Evolutionary conservation across 257 asterid species (phyloP), one percentile per base, ranked within the genome.

Genomic region (Plantago major): DNA sequence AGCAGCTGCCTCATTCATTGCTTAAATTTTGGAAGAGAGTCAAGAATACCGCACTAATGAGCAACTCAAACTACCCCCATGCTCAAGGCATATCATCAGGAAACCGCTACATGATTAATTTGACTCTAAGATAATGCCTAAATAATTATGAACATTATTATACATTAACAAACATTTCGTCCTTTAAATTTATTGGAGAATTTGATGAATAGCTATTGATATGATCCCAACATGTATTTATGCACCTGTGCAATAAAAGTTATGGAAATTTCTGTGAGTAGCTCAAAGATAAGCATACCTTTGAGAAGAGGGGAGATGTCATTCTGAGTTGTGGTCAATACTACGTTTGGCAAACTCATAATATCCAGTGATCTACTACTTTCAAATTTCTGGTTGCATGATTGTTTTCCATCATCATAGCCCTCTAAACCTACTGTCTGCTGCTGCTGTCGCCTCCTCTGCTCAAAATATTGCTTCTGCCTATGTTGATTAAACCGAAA

Each of bases 401-500:
- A 58, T 15, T 55, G 71, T 28, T 72, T 79, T 71, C 76, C 92
- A 71, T 75, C 84, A 55, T 70, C 69, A 73, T 58, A 59, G 56
- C 68, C 75, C 71, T 79, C 84, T 28, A 63, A 66, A 47, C 68
- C 80, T 62, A 71, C 64, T 58, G 62, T 62, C 60, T 79, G 76
- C 63, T 74, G 88, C 70, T 77, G 89, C 71, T 80, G 88, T 18
- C 82, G 80, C 73, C 75, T 88, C 84, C 83, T 84, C 74, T 90
- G 96, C 79, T 90, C 98, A 75, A 88, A 90, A 60, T 85, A 90
- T 50, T 85, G 95, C 47, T 77, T 85, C 80, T 88, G 98, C 88
- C 98, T 91, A 54, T 40, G 63, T 65, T 43, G 53, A 51, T 57
- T 63, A 42, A 46, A 59, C 64, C 48, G 63, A 61, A 48, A 56